Conservation (phyloP, 1,139 yeast species). For the Blastobotrys capitulatus region DNA sequence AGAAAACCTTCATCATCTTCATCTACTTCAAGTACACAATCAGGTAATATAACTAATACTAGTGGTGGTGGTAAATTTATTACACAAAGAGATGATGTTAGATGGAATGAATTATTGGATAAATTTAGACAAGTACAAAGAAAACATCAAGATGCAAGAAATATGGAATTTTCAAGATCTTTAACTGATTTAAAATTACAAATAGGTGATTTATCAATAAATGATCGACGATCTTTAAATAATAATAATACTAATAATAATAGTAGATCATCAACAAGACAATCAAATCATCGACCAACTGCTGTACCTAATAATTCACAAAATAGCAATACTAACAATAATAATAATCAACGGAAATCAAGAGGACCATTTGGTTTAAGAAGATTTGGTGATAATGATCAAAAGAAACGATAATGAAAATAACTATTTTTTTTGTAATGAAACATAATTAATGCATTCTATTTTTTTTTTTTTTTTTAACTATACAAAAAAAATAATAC, state of each 20-base stretch:
- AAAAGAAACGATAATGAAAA: not conserved
- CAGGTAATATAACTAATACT: not conserved
- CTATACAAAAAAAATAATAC: too few relatives aligned
- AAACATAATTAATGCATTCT: too few relatives aligned
- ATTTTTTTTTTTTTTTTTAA: too few relatives aligned
- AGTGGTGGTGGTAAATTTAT: conserved; percentile 8
- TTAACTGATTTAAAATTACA: conserved; percentile 14
- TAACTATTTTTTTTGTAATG: not conserved
- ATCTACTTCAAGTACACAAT: not conserved
- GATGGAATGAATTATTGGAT: conserved; percentile 55
- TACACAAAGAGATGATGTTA: conserved; percentile 22
- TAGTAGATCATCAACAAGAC: too few relatives aligned
- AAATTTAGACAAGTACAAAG: conserved; percentile 58
- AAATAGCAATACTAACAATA: too few relatives aligned
- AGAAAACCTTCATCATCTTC: conserved; percentile 15
- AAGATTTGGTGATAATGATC: conserved; percentile 12
- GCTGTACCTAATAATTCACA: not conserved
- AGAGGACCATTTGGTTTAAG: conserved; percentile 16
- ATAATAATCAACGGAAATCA: not conserved
- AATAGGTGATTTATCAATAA: not conserved
- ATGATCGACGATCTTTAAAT: too few relatives aligned
- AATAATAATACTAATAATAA: not conserved
- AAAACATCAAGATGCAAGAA: conserved; percentile 42
- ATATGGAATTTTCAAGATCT: conserved; percentile 14
- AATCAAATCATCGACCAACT: not conserved